Evolutionary conservation across 2,329 filamentous ascomycete genomes (phyloP), one percentile per base, ranked within the genome.

Genomic region (Colletotrichum echinochloae): DNA sequence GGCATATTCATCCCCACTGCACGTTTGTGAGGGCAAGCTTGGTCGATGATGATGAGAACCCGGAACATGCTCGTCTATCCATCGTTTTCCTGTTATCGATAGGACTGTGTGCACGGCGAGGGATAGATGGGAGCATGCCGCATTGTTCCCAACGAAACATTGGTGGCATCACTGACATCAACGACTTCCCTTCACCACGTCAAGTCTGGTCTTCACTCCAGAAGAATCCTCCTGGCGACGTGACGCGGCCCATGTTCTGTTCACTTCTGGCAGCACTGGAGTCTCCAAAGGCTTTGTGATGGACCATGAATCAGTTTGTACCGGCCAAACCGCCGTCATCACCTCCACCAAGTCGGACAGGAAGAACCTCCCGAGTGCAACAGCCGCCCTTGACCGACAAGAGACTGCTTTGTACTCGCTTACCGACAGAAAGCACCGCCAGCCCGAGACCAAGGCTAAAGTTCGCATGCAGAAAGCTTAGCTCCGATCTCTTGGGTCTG

Each of bases 201-300:
- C n/a, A n/a, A n/a, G n/a, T n/a, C n/a, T n/a, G n/a, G n/a, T n/a
- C n/a, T n/a, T n/a, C n/a, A n/a, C n/a, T n/a, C n/a, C n/a, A n/a
- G n/a, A n/a, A n/a, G n/a, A n/a, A n/a, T n/a, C n/a, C n/a, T n/a
- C n/a, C n/a, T n/a, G n/a, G n/a, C n/a, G n/a, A n/a, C n/a, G n/a
- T n/a, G n/a, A 57, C 55, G 60, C 71, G 14, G 74, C 75, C 23
- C 79, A 78, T 51, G 82, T 86, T 74, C 84, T 87, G 76, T 87
- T 86, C 74, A 87, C 85, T 30, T 87, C 85, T 11, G 85, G 85
- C 9, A 87, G 83, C 35, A 87, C 85, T 0, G 85, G 85, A 12
- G 78, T 78, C 37, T 85, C 84, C 12, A 87, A 87, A 76, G 85
- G 85, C 48, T 84, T 86, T 23, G 81, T 86, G 33, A 73, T 78